These are phyloP conservation scores for Colletotrichum lindemuthianum DNA, from an alignment of 2,329 filamentous ascomycete species.

Conservation along the genomic window DNA sequence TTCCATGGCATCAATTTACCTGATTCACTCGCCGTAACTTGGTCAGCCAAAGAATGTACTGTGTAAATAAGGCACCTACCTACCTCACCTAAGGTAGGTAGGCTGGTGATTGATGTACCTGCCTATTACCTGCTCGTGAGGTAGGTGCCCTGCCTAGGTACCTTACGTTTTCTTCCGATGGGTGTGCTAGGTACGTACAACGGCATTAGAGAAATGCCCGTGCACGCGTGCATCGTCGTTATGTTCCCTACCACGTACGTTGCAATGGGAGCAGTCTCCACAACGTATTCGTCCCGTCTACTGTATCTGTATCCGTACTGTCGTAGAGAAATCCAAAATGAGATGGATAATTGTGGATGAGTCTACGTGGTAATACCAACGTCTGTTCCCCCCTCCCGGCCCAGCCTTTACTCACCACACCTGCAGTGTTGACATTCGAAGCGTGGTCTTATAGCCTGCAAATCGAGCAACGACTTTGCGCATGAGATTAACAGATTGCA, in stretches of 20 bases:
- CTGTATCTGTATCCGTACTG: constrained; percentile 20
- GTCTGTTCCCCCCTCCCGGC: not conserved
- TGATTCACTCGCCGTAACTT: constrained; percentile 10
- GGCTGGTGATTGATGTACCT: too few relatives aligned
- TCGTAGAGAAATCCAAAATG: constrained; percentile 23
- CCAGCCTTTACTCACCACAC: too few relatives aligned
- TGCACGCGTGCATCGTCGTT: constrained; percentile 25
- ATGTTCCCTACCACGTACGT: not conserved
- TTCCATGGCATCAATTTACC: not conserved
- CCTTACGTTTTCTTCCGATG: too few relatives aligned
- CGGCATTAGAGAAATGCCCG: constrained; percentile 13
- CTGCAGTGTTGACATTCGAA: too few relatives aligned
- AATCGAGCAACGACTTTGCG: not conserved
- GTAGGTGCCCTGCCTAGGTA: too few relatives aligned
- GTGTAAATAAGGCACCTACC: too few relatives aligned
- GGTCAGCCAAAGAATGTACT: not conserved
- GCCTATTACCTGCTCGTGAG: too few relatives aligned
- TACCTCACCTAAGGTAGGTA: too few relatives aligned
- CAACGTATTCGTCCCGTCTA: constrained; percentile 27
- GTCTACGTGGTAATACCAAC: constrained; percentile 27
- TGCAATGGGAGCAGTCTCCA: not conserved
- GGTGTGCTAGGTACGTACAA: too few relatives aligned
- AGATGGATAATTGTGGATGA: constrained; percentile 26
- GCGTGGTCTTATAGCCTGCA: too few relatives aligned
- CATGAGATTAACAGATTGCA: not conserved